Evolutionary conservation across 2,329 filamentous ascomycete species (phyloP), one percentile per base, ranked within the genome.

Genomic region (Hymenoscyphus fraxineus): DNA sequence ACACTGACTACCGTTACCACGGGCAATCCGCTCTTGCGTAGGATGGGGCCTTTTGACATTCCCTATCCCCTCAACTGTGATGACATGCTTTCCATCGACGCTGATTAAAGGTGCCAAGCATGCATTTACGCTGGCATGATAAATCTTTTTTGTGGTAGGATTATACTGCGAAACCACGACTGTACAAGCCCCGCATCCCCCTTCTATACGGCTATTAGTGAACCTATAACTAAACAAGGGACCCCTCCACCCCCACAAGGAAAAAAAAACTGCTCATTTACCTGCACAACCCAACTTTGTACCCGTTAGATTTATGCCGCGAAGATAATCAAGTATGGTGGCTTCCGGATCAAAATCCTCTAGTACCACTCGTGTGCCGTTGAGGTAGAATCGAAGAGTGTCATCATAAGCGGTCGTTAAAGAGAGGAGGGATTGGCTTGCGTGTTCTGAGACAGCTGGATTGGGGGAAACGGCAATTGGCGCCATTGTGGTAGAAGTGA

Each of bases 31-130:
- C 79, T 98, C 93, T 76, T 98, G 95, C 3, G 89, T 82, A 1
- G 94, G 91, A 79, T 99, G 95, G 5, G 95, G 95, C 54, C 83
- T 86, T 76, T 95, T 89, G 35, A 91, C 88, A 75, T 90, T 91
- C 12, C 95, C 95, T 72, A 99, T 97, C 6, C 95, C 95, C 78
- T 99, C 95, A 51, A 99, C 89, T 2, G 95, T 99, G 75, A 99
- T 93, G 73, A 98, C 92, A 83, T 99, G 95, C 77, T 99, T 99
- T 56, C 95, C 95, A 76, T 98, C 95, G 55, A 98, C 85, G 73
- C 93, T 96, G 70, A 93, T 91, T 58, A 99, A 83, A 6, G 95
- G 95, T 12, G 95, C 94, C 61, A 99, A 82, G 76, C 95, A 99
- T 54, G 95, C 95, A 76, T 99, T 99, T 65, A 98, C 92, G 62